A percentile compares a stretch with the other conserved stretches of the same genome.
phyloP scores from a whole-genome alignment of 2,329 filamentous ascomycete genomes.

The Aurifilum marmelostoma region DNA sequence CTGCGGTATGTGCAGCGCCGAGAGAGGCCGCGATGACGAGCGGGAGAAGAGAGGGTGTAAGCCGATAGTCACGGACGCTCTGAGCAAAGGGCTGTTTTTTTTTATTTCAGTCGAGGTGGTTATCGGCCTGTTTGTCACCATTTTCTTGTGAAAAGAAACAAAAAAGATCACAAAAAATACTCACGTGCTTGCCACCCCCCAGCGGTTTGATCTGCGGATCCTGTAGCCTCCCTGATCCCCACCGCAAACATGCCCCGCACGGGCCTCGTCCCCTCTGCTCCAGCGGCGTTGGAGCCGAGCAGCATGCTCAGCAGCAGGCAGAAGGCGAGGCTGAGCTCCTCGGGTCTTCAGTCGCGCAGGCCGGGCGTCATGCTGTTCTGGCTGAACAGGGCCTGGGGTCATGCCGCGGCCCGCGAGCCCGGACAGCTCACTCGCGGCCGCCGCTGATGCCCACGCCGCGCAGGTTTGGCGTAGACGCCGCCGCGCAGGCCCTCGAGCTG shows the following conservation, averaged over 20 bases:
- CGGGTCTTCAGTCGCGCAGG: conserved; percentile 93
- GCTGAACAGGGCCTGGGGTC: conserved; percentile 60
- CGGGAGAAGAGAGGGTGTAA: conserved; percentile 98
- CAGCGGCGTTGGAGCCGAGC: conserved; percentile 76
- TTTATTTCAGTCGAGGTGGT: too few species aligned
- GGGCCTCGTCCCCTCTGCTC: conserved; percentile 87
- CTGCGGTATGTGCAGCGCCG: conserved; percentile 76
- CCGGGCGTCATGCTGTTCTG: conserved; percentile 83
- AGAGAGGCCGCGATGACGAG: conserved; percentile 90
- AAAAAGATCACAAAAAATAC: too few species aligned
- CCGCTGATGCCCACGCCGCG: conserved; percentile 61
- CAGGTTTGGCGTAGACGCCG: conserved; percentile 64
- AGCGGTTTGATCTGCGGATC: conserved; percentile 95
- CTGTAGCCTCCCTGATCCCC: conserved; percentile 94
- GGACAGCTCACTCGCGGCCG: conserved; percentile 64
- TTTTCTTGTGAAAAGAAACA: conserved; percentile 17
- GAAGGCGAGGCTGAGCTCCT: conserved; percentile 97
- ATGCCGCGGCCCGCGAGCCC: conserved; percentile 64
- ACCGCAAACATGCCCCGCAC: conserved; percentile 96
- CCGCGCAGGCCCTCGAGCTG: conserved; percentile 57
- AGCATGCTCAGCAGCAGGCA: conserved; percentile 87
- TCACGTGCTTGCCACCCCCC: conserved; percentile 95
- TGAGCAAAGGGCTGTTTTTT: conserved; percentile 82
- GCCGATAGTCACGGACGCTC: conserved; percentile 94
- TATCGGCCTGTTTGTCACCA: too few species aligned